Percentiles rank a stretch among this genome's conserved stretches.
Evolutionary conservation across 1,284 basidiomycete species (phyloP).

Genomic region (Inonotus obliquus): DNA sequence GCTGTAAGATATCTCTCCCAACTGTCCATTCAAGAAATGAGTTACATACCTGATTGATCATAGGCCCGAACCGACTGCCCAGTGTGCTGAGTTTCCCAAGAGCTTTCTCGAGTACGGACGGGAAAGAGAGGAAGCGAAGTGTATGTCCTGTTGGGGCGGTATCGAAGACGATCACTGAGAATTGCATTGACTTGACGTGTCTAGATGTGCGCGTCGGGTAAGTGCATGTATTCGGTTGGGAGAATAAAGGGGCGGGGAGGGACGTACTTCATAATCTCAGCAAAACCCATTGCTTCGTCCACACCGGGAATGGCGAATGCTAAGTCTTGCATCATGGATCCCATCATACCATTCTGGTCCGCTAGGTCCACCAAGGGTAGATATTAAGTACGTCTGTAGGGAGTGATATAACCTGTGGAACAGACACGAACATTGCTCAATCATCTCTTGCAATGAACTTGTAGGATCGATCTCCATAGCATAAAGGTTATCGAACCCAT

Average conservation of each 20-base stretch:
- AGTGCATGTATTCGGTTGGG: background rate
- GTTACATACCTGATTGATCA: slow-evolving; percentile 82
- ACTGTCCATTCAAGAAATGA: background rate
- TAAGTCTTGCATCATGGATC: slow-evolving; percentile 98
- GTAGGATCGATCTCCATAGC: slow-evolving; percentile 99
- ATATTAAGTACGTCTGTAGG: background rate
- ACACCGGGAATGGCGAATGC: slow-evolving; percentile 99
- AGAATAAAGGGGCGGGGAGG: background rate
- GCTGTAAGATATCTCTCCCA: background rate
- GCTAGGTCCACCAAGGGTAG: slow-evolving; percentile 40
- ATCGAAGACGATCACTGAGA: slow-evolving; percentile 98
- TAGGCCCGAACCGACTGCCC: slow-evolving; percentile 91
- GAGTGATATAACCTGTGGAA: background rate
- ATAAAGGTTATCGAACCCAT: slow-evolving; percentile 94
- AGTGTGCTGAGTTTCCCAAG: slow-evolving; percentile 91
- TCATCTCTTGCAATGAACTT: slow-evolving; percentile 97
- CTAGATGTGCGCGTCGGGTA: slow-evolving; percentile 34
- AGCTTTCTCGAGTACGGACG: slow-evolving; percentile 95
- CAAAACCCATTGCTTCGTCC: slow-evolving; percentile 99
- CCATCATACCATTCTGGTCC: slow-evolving; percentile 94
- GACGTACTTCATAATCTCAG: slow-evolving; percentile 97
- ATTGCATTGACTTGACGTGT: slow-evolving; percentile 99
- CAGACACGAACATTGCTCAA: slow-evolving; percentile 77
- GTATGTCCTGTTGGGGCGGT: slow-evolving; percentile 99
- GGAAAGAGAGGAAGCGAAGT: slow-evolving; percentile 96